These are phyloP conservation scores for Colletotrichum sp. DNA, from an alignment of 2,329 filamentous ascomycete species.

Conservation along the genomic window DNA sequence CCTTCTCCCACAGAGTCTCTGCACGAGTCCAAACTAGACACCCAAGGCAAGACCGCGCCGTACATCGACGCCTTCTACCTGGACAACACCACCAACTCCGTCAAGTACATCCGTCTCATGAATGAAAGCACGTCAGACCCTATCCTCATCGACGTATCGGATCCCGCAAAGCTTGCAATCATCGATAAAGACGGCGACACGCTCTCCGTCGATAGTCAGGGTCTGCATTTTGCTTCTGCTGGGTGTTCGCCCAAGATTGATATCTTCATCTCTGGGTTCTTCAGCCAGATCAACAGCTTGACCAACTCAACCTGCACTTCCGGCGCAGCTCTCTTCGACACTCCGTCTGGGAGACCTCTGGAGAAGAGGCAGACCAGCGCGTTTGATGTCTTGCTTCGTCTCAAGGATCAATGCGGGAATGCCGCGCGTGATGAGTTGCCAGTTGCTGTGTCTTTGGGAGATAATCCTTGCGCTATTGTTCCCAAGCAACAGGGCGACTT, in stretches of 20 bases:
- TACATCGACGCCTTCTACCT: conserved; percentile 42
- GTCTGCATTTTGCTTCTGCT: conserved; percentile 37
- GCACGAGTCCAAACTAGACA: conserved; percentile 33
- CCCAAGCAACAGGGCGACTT: conserved; percentile 18
- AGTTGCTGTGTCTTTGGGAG: conserved; percentile 35
- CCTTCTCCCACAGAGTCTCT: neutral
- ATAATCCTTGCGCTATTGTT: conserved; percentile 28
- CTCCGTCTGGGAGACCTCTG: neutral
- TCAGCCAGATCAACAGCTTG: conserved; percentile 33
- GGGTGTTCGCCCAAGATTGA: conserved; percentile 36
- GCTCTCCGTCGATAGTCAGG: conserved; percentile 34
- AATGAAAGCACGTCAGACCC: conserved; percentile 28
- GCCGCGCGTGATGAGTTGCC: conserved; percentile 28
- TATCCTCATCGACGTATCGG: conserved; percentile 38
- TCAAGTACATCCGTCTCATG: conserved; percentile 35
- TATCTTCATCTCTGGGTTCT: conserved; percentile 35
- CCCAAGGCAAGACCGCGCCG: conserved; percentile 29
- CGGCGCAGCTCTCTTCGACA: conserved; percentile 3
- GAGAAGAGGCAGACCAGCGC: conserved; percentile 10
- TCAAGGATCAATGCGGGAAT: conserved; percentile 38
- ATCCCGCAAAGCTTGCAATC: conserved; percentile 33
- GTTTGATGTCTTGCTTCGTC: conserved; percentile 35
- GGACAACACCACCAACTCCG: conserved; percentile 31
- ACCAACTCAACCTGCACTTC: conserved; percentile 33
- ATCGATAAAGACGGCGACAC: conserved; percentile 32